Base-by-base conservation (phyloP, 176 grass and related monocot genomes). In the Oryza glaberrima region DNA sequence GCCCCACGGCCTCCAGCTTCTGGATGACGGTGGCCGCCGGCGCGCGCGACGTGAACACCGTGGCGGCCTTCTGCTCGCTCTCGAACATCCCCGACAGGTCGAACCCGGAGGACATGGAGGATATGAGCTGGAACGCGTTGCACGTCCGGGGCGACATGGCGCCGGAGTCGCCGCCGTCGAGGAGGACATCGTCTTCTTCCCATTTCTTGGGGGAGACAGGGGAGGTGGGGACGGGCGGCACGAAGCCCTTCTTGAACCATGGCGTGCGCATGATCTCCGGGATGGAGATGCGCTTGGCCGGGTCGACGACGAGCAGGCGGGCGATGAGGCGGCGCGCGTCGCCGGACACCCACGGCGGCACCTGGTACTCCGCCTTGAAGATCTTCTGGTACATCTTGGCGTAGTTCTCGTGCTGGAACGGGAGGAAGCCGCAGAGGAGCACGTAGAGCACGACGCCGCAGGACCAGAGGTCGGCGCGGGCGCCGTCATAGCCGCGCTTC, bases 111-210 rank as follows among this genome's bases (percentile, higher is more conserved):
- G 96, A 98, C 96, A 98, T 95, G 75, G 93, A 84, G 2, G 96
- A 95, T 28, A 98, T 98, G 79, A 95, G 91, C 87, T 95, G 85
- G 91, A 98, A 98, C 38, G 96, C 96, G 78, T 98, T 98, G 96
- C 92, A 98, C 1, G 88, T 92, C 75, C 89, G 88, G 6, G 96
- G 93, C 2, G 91, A 95, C 44, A 65, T 9, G 43, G n/a, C 19
- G 66, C 40, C 14, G 25, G 56, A 14, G 49, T 28, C 44, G 54
- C 40, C 48, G 65, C 11, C 73, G 23, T 61, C 76, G 45, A 79
- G 23, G 26, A 69, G 8, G 48, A 13, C 26, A n/a, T 4, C 61
- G 15, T 73, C 76, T 4, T 72, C 68, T 1, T 76, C 63, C 73
- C 71, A 38, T 15, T 86, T 87, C 75, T 64, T 78, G 49, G 86